Conservation (phyloP, 768 basidiomycete species). For the Trichaptum fuscoviolaceum region DNA sequence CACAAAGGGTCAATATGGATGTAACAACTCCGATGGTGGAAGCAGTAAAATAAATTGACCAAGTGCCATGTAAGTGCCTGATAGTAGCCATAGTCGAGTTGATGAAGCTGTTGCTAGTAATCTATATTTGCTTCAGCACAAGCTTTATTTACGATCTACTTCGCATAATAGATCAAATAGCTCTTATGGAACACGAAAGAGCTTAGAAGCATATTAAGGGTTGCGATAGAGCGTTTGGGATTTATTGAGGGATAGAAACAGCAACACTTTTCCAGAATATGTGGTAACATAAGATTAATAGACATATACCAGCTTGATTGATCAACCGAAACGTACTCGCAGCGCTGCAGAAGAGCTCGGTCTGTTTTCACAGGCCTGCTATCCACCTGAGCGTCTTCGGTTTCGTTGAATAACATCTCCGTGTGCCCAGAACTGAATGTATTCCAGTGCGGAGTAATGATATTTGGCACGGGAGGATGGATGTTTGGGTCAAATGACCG, state of each 20-base stretch:
- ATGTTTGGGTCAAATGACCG: conserved; percentile 12
- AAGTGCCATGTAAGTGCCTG: too few species aligned
- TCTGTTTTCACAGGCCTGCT: conserved; percentile 7
- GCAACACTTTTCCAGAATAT: neutral
- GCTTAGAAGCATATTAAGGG: too few species aligned
- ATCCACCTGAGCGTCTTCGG: neutral
- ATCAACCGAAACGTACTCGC: conserved; percentile 13
- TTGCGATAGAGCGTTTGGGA: too few species aligned
- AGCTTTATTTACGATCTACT: too few species aligned
- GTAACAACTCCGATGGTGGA: too few species aligned
- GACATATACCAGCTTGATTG: neutral
- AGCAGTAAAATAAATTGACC: too few species aligned
- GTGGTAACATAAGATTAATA: neutral
- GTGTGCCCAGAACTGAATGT: neutral
- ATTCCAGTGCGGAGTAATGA: conserved; percentile 1
- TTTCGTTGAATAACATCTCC: conserved; percentile 11
- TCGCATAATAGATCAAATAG: too few species aligned
- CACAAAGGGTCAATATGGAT: too few species aligned
- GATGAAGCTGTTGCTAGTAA: too few species aligned
- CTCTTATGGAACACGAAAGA: too few species aligned
- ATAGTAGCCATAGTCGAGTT: too few species aligned
- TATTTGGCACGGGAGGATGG: conserved; percentile 5
- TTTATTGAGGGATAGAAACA: neutral
- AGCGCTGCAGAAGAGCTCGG: conserved; percentile 7
- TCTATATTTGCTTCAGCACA: too few species aligned